Base-by-base conservation (phyloP, 2,329 filamentous ascomycete species). In the Colletotrichum tropicale region DNA sequence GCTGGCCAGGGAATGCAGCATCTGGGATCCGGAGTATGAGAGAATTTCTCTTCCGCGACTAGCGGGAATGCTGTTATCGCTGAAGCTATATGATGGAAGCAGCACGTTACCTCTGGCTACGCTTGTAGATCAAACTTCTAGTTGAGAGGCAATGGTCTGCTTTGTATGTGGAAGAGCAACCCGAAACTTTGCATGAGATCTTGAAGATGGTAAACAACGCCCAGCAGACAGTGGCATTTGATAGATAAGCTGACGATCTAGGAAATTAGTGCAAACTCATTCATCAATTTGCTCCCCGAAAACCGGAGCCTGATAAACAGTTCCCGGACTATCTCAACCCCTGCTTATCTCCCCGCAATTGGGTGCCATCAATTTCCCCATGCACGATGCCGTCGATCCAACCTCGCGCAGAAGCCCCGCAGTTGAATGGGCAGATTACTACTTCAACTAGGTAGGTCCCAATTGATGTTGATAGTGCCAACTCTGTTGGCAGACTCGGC, bases 281-380 rank as follows among this genome's bases (percentile, higher is more conserved):
- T 13, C 26, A 24, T 32, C 15, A 10, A 71, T 12, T 8, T 2
- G 58, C 15, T 60, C 10, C 69, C 55, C 72, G 61, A 66, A 67
- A n/a, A 70, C 60, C 8, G 70, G 72, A 62, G 69, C 36, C 2
- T 10, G 15, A 32, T 15, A 24, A 21, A 56, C 12, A 32, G 61
- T n/a, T 8, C 38, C n/a, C 55, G 68, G 18, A 38, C 26, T 56
- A 58, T 72, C 56, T 24, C 28, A 3, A 75, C 70, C 73, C 73
- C 71, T 67, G 73, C 73, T 73, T 75, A 75, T 75, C 73, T 75
- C 73, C 72, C 61, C 24, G 67, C 36, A 66, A 18, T 12, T 58
- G 34, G 24, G 52, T 13, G n/a, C 52, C 30, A 34, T 36, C 62
- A 24, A 55, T 66, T 55, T 15, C 10, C 48, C 30, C 48, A 36